Evolutionary conservation across 768 basidiomycete species (phyloP).

Genomic region (Ramaria sp.): DNA sequence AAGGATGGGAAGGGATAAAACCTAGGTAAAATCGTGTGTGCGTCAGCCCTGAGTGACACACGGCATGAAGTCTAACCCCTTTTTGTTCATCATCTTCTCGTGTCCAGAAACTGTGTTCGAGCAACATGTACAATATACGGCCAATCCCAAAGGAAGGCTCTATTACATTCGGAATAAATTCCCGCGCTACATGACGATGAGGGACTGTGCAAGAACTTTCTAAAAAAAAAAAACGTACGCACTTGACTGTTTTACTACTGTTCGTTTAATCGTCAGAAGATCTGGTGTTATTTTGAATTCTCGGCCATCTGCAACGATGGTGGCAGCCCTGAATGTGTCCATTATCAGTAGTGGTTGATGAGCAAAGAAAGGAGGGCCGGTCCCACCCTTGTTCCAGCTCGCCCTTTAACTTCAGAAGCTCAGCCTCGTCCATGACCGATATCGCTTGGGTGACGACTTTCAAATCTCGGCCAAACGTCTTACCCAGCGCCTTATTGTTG

Average conservation of each 20-base stretch:
- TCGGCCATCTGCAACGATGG: conserved; percentile 49
- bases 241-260: conserved; percentile 82
- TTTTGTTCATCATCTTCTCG: conserved; percentile 88
- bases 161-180: conserved; percentile 95
- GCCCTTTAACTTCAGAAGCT: conserved; percentile 52
- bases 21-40: conserved; percentile 31
- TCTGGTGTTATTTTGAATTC: conserved; percentile 64
- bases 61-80: conserved; percentile 40
- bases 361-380: conserved; percentile 8
- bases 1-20: conserved; percentile 79
- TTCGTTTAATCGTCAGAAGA: conserved; percentile 65
- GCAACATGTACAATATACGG: conserved; percentile 84
- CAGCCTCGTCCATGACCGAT: conserved; percentile 52
- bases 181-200: conserved; percentile 51
- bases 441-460: conserved; percentile 52
- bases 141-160: conserved; percentile 98
- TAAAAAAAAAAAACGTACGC: conserved; percentile 14
- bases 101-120: conserved; percentile 95
- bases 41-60: conserved; percentile 1
- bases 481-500: conserved; percentile 83
- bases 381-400: conserved; percentile 70
- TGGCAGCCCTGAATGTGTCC: conserved; percentile 32
- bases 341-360: conserved; percentile 9
- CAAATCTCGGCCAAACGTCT: conserved; percentile 82
- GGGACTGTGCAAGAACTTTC: conserved; percentile 15